Percentiles rank a stretch among this genome's conserved stretches.
phyloP scores from a whole-genome alignment of 148 eudicot genomes.

The Oxyria digyna region DNA sequence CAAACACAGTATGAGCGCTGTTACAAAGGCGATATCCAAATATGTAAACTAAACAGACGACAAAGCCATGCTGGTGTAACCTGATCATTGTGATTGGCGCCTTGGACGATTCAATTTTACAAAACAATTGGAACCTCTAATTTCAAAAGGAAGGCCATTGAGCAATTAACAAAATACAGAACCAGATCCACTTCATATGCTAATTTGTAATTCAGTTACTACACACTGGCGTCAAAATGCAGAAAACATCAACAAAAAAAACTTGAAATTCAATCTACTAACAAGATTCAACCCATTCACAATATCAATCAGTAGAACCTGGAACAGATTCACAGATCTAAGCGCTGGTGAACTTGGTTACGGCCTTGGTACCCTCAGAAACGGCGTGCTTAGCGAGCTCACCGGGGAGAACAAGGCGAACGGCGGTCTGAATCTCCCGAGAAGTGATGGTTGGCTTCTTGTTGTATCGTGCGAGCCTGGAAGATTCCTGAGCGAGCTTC shows the following conservation, averaged over 20 bases:
- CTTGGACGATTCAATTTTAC: no score
- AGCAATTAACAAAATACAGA: neutral
- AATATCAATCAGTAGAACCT: no score
- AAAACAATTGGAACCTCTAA: no score
- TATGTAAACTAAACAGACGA: no score
- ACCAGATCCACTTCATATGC: neutral
- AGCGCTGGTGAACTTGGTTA: neutral
- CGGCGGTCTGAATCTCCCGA: conserved; percentile 1
- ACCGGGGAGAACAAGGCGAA: conserved; percentile 2
- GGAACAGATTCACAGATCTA: neutral
- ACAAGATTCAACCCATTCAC: no score
- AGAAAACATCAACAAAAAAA: no score
- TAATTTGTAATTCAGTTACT: neutral
- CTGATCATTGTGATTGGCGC: no score
- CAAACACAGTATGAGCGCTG: no score
- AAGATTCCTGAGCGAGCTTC: neutral
- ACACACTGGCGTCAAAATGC: neutral
- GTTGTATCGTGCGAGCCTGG: neutral
- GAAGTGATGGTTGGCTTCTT: neutral
- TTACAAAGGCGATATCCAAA: no score
- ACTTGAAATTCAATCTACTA: no score
- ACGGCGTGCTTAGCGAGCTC: conserved; percentile 1
- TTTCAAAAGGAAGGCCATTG: no score
- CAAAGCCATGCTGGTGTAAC: no score
- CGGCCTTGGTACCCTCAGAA: neutral